Evolutionary conservation across 1,139 yeast genomes (phyloP).

Genomic region (Hyphopichia pseudoburtonii): DNA sequence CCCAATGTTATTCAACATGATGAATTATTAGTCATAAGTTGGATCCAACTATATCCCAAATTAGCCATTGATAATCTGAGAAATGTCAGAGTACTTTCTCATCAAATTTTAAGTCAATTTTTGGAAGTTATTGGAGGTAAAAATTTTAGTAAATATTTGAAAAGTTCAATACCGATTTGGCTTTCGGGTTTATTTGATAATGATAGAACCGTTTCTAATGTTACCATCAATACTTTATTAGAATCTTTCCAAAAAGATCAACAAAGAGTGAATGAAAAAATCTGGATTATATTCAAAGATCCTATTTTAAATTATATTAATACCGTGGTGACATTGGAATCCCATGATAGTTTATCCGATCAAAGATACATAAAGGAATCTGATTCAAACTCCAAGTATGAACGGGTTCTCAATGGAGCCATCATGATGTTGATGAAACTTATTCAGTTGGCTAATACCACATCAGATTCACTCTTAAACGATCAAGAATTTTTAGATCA

Average conservation of each 20-base stretch:
- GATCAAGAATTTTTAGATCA: constrained; percentile 9
- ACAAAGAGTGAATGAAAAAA: constrained; percentile 51
- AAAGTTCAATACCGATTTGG: constrained; percentile 73
- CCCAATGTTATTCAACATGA: constrained; percentile 23
- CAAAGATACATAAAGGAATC: constrained; percentile 67
- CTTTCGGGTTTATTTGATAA: constrained; percentile 67
- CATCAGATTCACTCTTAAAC: constrained; percentile 8
- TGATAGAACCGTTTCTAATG: constrained; percentile 58
- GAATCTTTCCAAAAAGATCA: constrained; percentile 57
- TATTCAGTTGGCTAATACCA: constrained; percentile 19
- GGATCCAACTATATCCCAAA: constrained; percentile 84
- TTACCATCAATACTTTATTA: constrained; percentile 49
- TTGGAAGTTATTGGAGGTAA: constrained; percentile 59
- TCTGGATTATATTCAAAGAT: constrained; percentile 60
- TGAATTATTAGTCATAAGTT: constrained; percentile 57
- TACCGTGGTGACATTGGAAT: constrained; percentile 56
- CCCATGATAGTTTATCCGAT: constrained; percentile 67
- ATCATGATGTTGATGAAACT: constrained; percentile 51
- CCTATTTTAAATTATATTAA: constrained; percentile 57
- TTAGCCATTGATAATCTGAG: constrained; percentile 70
- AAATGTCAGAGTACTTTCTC: constrained; percentile 59
- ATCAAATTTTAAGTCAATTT: constrained; percentile 58
- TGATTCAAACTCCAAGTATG: constrained; percentile 68
- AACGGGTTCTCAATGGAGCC: constrained; percentile 55
- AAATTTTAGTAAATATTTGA: constrained; percentile 59